A percentile compares a stretch with the other conserved stretches of the same genome.
Conservation (phyloP, 768 basidiomycete genomes). For the Lentinula sp. region DNA sequence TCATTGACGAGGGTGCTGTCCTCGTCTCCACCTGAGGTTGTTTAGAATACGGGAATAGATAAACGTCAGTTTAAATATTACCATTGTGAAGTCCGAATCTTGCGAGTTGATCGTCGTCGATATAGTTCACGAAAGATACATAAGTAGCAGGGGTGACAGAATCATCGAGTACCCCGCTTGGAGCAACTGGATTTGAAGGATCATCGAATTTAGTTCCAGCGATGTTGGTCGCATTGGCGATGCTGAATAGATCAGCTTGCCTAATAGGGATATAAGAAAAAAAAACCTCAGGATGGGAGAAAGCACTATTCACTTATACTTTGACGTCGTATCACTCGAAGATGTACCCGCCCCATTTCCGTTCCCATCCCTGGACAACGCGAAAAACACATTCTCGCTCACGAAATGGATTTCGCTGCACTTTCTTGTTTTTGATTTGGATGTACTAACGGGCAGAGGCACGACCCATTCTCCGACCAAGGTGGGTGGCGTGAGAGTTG, state of each 20-base stretch:
- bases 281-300: neutral
- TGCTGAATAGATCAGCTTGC: slow-evolving; percentile 54
- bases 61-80: slow-evolving; percentile 13
- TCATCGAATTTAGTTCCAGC: slow-evolving; percentile 49
- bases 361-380: slow-evolving; percentile 53
- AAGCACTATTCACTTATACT: slow-evolving; percentile 39
- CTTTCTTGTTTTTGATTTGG: slow-evolving; percentile 42
- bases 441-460: slow-evolving; percentile 43
- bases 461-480: slow-evolving; percentile 57
- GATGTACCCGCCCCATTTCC: slow-evolving; percentile 39
- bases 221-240: slow-evolving; percentile 55
- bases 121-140: slow-evolving; percentile 47
- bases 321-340: slow-evolving; percentile 33
- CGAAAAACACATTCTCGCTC: slow-evolving; percentile 46
- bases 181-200: slow-evolving; percentile 44
- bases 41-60: no score
- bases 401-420: slow-evolving; percentile 58
- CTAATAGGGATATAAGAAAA: slow-evolving; percentile 21
- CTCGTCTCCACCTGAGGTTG: slow-evolving; percentile 34
- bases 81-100: slow-evolving; percentile 63
- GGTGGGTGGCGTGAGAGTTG: slow-evolving; percentile 20
- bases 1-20: slow-evolving; percentile 51
- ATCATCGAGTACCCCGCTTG: slow-evolving; percentile 37
- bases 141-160: slow-evolving; percentile 48
- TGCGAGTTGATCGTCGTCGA: slow-evolving; percentile 47